Conservation (phyloP, 2,329 filamentous ascomycete genomes). For the Apiospora arundinis region DNA sequence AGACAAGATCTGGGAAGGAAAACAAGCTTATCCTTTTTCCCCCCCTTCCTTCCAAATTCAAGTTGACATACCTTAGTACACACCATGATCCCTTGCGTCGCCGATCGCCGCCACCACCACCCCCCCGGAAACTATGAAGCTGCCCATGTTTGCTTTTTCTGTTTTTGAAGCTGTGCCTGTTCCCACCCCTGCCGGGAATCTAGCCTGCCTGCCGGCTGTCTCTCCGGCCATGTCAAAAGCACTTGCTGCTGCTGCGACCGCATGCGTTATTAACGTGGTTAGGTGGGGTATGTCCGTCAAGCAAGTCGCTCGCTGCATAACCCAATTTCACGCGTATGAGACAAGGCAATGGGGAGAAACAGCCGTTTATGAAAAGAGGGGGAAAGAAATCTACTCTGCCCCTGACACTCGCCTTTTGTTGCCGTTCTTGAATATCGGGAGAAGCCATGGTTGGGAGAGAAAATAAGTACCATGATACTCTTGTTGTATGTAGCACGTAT, state of each 20-base stretch:
- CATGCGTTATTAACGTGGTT: background rate
- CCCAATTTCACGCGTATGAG: conserved; percentile 13
- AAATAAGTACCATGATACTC: background rate
- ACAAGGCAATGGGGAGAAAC: background rate
- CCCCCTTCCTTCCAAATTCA: background rate
- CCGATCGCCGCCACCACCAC: background rate
- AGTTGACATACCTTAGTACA: background rate
- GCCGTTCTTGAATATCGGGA: background rate
- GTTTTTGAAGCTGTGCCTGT: background rate
- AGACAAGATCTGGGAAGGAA: background rate
- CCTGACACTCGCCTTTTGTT: background rate
- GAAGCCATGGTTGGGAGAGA: background rate
- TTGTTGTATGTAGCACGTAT: background rate
- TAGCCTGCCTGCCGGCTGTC: background rate
- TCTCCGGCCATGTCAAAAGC: conserved; percentile 6
- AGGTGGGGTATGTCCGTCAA: conserved; percentile 15
- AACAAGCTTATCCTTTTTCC: background rate
- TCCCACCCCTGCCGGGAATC: background rate
- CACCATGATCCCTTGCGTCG: background rate
- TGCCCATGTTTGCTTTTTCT: conserved; percentile 2
- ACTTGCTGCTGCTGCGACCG: background rate
- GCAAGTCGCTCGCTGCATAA: background rate
- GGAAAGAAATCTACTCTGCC: background rate
- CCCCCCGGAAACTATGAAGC: conserved; percentile 11
- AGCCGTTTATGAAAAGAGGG: background rate